Evolutionary conservation across 2,329 filamentous ascomycete species (phyloP).

Genomic region (Thelonectria rubi): DNA sequence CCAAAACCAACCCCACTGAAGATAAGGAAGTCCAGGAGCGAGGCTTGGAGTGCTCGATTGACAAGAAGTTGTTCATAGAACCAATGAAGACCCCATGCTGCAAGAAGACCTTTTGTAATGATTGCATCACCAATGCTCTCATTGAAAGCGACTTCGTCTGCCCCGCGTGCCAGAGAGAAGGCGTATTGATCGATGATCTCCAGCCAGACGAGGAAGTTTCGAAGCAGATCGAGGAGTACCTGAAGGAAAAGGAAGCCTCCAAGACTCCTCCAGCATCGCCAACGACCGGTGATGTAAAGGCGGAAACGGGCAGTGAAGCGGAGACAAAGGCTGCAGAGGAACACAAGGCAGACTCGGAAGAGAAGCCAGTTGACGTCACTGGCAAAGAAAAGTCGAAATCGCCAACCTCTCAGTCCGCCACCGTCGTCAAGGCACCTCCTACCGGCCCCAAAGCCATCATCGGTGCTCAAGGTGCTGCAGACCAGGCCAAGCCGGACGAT

Average conservation of each 20-base stretch:
- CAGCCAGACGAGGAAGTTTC: constrained; percentile 81
- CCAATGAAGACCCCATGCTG: constrained; percentile 99
- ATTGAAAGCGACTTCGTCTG: constrained; percentile 98
- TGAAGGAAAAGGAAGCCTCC: constrained; percentile 64
- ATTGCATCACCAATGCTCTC: constrained; percentile 98
- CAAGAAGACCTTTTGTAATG: constrained; percentile 97
- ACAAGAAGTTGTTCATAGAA: constrained; percentile 98
- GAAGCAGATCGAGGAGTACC: constrained; percentile 80
- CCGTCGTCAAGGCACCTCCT: constrained; percentile 42
- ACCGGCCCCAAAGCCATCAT: constrained; percentile 43
- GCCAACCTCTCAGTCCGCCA: constrained; percentile 37
- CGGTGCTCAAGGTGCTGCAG: constrained; percentile 50
- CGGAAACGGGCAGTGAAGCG: constrained; percentile 44
- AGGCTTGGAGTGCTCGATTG: constrained; percentile 92
- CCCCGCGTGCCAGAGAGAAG: constrained; percentile 88
- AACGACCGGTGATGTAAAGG: constrained; percentile 37
- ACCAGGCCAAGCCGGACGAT: constrained; percentile 47
- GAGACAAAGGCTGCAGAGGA: constrained; percentile 53
- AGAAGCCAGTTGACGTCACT: constrained; percentile 35
- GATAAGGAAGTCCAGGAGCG: constrained; percentile 89
- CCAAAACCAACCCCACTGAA: constrained; percentile 78
- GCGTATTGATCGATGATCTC: constrained; percentile 92
- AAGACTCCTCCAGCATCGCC: constrained; percentile 52
- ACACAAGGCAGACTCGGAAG: constrained; percentile 39
- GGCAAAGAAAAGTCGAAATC: constrained; percentile 49